Evolutionary conservation across 1,139 yeast genomes (phyloP), one percentile per base, ranked within the genome.

Genomic region (Candida sp.): DNA sequence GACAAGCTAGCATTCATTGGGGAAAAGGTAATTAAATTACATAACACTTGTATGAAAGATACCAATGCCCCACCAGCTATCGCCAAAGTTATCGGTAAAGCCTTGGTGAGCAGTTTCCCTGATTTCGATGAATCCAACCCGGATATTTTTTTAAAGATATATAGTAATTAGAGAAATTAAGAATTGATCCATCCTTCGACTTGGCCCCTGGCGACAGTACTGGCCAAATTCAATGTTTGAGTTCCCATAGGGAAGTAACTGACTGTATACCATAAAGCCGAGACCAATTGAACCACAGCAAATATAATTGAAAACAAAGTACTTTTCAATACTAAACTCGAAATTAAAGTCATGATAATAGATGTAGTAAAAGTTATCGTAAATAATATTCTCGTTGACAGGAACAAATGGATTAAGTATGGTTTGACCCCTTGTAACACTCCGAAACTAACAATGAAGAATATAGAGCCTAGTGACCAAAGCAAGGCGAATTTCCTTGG

Each of bases 181-280:
- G 68, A 56, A 43, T 68, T 76, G 38, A 81, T 68, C 87, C 87
- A 81, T 38, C 71, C 68, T 48, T 79, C 84, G 1, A 79, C 84
- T 53, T 80, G 85, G 35, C 71, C 63, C 43, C 81, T 62, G 4
- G 86, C 86, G 8, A 79, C 79, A 21, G 66, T 65, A 3, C 81
- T 69, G 0, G 84, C 82, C 43, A 81, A 57, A 46, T 68, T 70
- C 42, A 81, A 61, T 0, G 85, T 81, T 44, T 75, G 81, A 38
- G 72, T 68, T 2, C 86, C 86, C 66, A 77, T 63, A 3, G 87
- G 86, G 61, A 81, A 81, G 56, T 81, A 81, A 51, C 86, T 80
- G 5, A 81, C 76, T 0, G 84, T 73, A 55, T 81, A 81, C 74
- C 79, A 77, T 5, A 79, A 44, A 9, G 80, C 81, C 51, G 79